A percentile compares a stretch with the other conserved stretches of the same genome.
These are phyloP conservation scores for Tetrahymena borealis DNA, from an alignment of 73 alveolate species.

Conservation along the genomic window DNA sequence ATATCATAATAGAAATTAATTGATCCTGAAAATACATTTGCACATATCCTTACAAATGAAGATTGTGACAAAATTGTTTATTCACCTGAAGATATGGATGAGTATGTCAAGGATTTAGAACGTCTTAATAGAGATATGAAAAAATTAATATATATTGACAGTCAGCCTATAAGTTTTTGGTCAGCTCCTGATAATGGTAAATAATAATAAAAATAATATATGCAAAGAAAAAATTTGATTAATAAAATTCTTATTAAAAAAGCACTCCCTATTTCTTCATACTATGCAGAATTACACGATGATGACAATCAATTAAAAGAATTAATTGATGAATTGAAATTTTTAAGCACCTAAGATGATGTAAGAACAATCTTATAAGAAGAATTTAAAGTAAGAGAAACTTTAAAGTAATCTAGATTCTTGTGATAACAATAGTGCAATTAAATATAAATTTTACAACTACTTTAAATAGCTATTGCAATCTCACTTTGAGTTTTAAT, in stretches of 20 bases:
- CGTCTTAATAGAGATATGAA: constrained; percentile 32
- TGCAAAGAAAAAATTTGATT: not conserved
- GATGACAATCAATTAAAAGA: constrained; percentile 9
- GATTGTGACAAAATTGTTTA: constrained; percentile 22
- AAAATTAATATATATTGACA: constrained; percentile 27
- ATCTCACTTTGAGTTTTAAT: too few relatives aligned
- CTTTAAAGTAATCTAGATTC: constrained; percentile 30
- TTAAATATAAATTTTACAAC: not conserved
- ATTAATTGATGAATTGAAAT: constrained; percentile 6
- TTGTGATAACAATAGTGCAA: not conserved
- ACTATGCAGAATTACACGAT: constrained; percentile 27
- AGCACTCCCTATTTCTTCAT: constrained; percentile 28
- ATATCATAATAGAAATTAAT: not conserved
- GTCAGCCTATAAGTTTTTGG: constrained; percentile 43
- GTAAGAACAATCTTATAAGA: constrained; percentile 18
- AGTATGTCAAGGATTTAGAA: constrained; percentile 27
- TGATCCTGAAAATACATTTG: constrained; percentile 31
- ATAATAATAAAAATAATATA: not conserved
- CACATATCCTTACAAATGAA: constrained; percentile 14
- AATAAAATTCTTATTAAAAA: not conserved
- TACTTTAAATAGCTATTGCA: not conserved
- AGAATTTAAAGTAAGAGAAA: constrained; percentile 21
- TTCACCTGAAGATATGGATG: constrained; percentile 30
- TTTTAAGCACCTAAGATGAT: constrained; percentile 10
- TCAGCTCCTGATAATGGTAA: constrained; percentile 33